These are phyloP conservation scores for Neopestalotiopsis sp. DNA, from an alignment of 2,329 filamentous ascomycete species.

Conservation along the genomic window DNA sequence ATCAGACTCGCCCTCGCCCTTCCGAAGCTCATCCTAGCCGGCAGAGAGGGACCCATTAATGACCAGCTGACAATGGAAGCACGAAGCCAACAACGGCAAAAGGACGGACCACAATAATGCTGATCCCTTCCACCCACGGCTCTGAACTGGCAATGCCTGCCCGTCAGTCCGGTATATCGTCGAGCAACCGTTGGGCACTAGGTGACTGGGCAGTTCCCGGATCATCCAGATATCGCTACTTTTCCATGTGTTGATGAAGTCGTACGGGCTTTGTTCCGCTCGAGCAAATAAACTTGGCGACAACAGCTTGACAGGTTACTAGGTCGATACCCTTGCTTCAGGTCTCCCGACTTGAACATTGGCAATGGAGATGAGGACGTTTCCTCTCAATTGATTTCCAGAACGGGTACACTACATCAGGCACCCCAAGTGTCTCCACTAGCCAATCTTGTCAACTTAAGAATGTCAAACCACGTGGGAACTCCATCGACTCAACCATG, in stretches of 20 bases:
- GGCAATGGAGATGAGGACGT: background rate
- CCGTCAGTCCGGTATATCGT: background rate
- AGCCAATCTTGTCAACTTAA: background rate
- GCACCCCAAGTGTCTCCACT: background rate
- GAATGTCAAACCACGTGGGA: background rate
- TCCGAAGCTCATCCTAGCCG: background rate
- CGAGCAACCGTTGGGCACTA: background rate
- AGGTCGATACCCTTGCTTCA: background rate
- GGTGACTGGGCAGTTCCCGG: background rate
- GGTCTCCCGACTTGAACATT: background rate
- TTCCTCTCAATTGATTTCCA: background rate
- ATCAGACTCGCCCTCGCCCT: background rate
- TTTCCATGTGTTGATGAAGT: background rate
- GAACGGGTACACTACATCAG: background rate
- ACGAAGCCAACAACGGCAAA: constrained; percentile 2
- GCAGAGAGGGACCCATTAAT: background rate
- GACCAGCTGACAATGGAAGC: background rate
- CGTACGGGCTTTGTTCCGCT: background rate
- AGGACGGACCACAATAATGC: constrained; percentile 1
- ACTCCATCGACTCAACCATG: background rate
- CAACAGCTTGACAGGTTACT: background rate
- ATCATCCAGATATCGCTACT: background rate
- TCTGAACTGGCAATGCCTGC: background rate
- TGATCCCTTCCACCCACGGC: background rate
- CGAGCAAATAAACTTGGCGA: background rate